Evolutionary conservation across 352 stramenopile species (phyloP), one percentile per base, ranked within the genome.

Genomic region (Phytophthora vignae): DNA sequence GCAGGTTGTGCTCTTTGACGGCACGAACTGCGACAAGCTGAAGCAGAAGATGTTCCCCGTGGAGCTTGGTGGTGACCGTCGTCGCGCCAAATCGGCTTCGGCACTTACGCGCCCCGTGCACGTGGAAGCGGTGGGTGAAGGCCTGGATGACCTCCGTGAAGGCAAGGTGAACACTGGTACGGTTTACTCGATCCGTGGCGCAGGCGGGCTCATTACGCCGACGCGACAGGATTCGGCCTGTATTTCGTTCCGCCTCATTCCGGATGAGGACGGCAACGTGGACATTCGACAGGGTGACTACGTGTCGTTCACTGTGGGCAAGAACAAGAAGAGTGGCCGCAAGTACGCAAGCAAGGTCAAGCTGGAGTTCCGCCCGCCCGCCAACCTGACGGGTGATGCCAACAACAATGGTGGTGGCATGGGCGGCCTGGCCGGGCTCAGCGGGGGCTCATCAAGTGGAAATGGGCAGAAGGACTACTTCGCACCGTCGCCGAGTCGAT

Each of bases 11-110:
- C 84, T 96, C 60, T 96, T 96, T 79, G 89, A 96, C 60, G 89
- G 89, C 71, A 96, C 89, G 55, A 96, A 93, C 75, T 92, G 81
- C 64, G 89, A 96, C 60, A 95, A 94, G 64, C 81, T 96, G 53
- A 96, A 96, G 76, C 87, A 96, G 62, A 94, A 94, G 71, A 96
- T 96, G 89, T 96, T 96, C 58, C 89, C 89, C 0, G 86, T 96
- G 33, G 89, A 96, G 56, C 71, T 90, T 36, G 82, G 76, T 4
- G 77, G 74, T n/a, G 84, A 93, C 17, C 88, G 89, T 49, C 85
- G 87, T 73, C 89, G 89, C 31, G 89, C 87, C 46, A 93, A 94
- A 72, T 96, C 89, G 53, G 85, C 89, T 1, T 92, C 87, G 17
- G 87, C 86, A 2, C 62, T 95, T 6, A 85, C 80, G 4, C 88